Evolutionary conservation across 441 rosid genomes (phyloP).

Genomic region (Bruguiera hainesii): DNA sequence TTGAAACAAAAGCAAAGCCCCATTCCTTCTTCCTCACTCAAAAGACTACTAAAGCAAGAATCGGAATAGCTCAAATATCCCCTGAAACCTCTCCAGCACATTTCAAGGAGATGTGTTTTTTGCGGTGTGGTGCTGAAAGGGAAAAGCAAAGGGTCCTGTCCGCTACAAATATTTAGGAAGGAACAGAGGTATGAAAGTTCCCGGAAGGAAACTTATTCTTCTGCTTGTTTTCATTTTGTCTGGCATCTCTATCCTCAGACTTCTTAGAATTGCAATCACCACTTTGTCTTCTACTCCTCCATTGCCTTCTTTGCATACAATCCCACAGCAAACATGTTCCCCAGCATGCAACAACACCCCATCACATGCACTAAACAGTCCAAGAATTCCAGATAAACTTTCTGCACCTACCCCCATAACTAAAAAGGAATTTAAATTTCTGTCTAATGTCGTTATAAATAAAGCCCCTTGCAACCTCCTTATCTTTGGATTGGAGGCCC

Average conservation of each 20-base stretch:
- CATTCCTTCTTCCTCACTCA: constrained; percentile 57
- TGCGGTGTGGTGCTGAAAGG: constrained; percentile 14
- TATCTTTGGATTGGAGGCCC: constrained; percentile 70
- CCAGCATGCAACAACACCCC: constrained; percentile 24
- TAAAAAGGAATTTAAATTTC: constrained; percentile 60
- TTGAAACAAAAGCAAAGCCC: constrained; percentile 44
- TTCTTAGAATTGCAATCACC: constrained; percentile 46
- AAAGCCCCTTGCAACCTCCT: constrained; percentile 82
- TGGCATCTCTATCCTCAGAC: constrained; percentile 56
- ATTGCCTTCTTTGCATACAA: constrained; percentile 28
- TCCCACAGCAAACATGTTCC: constrained; percentile 31
- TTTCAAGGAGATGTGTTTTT: constrained; percentile 24
- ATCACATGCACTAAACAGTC: constrained; percentile 18
- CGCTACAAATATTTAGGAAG: constrained; percentile 31
- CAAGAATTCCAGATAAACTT: constrained; percentile 9
- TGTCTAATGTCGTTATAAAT: constrained; percentile 39
- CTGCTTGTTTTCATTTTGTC: constrained; percentile 55
- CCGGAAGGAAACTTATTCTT: constrained; percentile 58
- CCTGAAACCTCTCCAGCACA: constrained; percentile 18
- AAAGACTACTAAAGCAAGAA: constrained; percentile 18
- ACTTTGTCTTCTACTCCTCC: constrained; percentile 44
- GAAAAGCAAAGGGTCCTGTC: constrained; percentile 10
- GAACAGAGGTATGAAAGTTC: constrained; percentile 44
- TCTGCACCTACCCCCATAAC: constrained; percentile 32
- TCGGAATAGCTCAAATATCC: constrained; percentile 11